Percentiles rank a stretch among this genome's conserved stretches.
Evolutionary conservation across 768 basidiomycete genomes (phyloP).

Genomic region (Mycena polygramma): DNA sequence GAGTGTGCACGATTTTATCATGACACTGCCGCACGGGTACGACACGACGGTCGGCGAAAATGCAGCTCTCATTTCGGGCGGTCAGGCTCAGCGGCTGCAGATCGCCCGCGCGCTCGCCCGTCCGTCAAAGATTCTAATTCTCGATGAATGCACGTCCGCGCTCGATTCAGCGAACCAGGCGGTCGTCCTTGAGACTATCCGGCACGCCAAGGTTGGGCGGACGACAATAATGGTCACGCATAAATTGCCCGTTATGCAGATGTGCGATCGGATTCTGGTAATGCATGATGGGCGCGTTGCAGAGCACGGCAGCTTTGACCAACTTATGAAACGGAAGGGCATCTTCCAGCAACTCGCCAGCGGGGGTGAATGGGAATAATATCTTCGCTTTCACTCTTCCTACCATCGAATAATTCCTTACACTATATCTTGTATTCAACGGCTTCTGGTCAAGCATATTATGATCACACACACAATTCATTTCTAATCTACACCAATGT

Average conservation of each 20-base stretch:
- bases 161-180: conserved; percentile 79
- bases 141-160: conserved; percentile 87
- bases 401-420: conserved; percentile 35
- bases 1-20: conserved; percentile 83
- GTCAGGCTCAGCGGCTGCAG: conserved; percentile 83
- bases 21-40: conserved; percentile 79
- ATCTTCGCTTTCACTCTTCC: not conserved
- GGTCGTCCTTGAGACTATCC: conserved; percentile 77
- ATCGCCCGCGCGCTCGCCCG: conserved; percentile 83
- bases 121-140: conserved; percentile 71
- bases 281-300: conserved; percentile 73
- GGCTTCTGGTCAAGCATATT: conserved; percentile 31
- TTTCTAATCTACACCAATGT: conserved; percentile 36
- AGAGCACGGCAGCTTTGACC: conserved; percentile 73
- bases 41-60: conserved; percentile 86
- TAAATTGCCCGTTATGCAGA: conserved; percentile 80
- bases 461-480: conserved; percentile 36
- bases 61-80: conserved; percentile 81
- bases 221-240: conserved; percentile 87
- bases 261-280: conserved; percentile 84
- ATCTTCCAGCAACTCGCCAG: conserved; percentile 74
- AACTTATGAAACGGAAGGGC: conserved; percentile 66
- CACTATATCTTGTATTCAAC: conserved; percentile 33
- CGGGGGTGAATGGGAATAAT: conserved; percentile 70
- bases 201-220: conserved; percentile 67